A percentile compares a stretch with the other conserved stretches of the same genome.
phyloP scores from a whole-genome alignment of 75 land plant species.

The Pinus tabuliformis region DNA sequence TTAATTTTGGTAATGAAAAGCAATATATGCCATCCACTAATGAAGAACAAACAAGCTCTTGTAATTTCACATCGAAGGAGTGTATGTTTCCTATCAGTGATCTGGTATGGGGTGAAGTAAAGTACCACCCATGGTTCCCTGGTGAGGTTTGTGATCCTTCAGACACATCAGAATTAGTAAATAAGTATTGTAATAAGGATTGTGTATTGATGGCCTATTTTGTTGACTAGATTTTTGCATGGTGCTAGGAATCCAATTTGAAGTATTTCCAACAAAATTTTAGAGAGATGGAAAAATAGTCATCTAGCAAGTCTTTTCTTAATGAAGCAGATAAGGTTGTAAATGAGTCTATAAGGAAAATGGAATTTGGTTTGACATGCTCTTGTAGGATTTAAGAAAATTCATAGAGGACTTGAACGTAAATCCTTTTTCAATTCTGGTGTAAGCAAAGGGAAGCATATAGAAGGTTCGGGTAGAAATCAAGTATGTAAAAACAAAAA shows the following conservation, averaged over 20 bases:
- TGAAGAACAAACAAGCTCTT: neutral
- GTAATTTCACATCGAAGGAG: neutral
- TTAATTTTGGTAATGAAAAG: neutral
- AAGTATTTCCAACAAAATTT: constrained; percentile 50
- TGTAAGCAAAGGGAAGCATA: constrained; percentile 19
- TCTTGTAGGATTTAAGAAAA: constrained; percentile 33
- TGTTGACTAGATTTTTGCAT: constrained; percentile 70
- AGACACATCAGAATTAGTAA: constrained; percentile 55
- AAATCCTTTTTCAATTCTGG: constrained; percentile 43
- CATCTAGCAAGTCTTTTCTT: constrained; percentile 28
- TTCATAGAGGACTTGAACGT: constrained; percentile 12
- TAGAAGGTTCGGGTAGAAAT: neutral
- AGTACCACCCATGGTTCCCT: constrained; percentile 78
- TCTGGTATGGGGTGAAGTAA: constrained; percentile 68
- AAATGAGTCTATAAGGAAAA: constrained; percentile 46
- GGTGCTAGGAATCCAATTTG: constrained; percentile 51
- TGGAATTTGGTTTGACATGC: constrained; percentile 43
- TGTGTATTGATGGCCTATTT: constrained; percentile 57
- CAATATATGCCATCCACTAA: neutral
- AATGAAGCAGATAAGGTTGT: constrained; percentile 41
- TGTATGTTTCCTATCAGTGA: constrained; percentile 42
- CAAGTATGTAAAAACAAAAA: neutral
- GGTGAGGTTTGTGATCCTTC: constrained; percentile 63
- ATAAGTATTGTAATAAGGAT: constrained; percentile 36
- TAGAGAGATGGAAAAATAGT: constrained; percentile 39